These are phyloP conservation scores for Elymus sibiricus DNA, from an alignment of 176 grass and related monocot genomes.

Conservation along the genomic window DNA sequence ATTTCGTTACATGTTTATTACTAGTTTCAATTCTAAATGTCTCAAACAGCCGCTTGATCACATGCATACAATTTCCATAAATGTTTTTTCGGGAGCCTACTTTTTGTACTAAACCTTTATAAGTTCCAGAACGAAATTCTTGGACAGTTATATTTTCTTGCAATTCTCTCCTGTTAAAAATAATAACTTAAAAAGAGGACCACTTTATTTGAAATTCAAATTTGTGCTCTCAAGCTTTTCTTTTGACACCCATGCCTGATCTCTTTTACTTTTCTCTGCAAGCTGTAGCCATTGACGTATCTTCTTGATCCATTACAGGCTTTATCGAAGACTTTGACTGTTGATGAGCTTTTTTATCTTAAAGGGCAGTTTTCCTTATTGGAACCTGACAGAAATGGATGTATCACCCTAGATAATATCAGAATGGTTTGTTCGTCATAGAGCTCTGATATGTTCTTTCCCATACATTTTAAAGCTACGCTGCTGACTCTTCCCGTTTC, in stretches of 20 bases:
- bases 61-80: background rate
- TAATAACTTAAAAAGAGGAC: background rate
- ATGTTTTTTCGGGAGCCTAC: background rate
- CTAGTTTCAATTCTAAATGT: background rate
- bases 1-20: background rate
- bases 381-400: constrained; percentile 72
- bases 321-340: constrained; percentile 73
- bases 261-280: constrained; percentile 19
- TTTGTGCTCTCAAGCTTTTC: background rate
- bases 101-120: background rate
- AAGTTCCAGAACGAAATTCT: background rate
- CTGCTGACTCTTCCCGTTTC: constrained; percentile 6
- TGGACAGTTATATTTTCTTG: background rate
- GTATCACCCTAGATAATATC: constrained; percentile 76
- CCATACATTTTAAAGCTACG: background rate
- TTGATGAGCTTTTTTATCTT: constrained; percentile 80
- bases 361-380: constrained; percentile 72
- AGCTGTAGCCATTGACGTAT: constrained; percentile 4
- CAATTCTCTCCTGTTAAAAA: background rate
- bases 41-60: background rate
- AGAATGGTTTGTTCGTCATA: constrained; percentile 54
- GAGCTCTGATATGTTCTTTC: background rate
- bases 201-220: constrained; percentile 1
- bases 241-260: background rate
- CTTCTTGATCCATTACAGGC: constrained; percentile 48